Base-by-base conservation (phyloP, 805 yeast species). In the Ogataea allantospora region DNA sequence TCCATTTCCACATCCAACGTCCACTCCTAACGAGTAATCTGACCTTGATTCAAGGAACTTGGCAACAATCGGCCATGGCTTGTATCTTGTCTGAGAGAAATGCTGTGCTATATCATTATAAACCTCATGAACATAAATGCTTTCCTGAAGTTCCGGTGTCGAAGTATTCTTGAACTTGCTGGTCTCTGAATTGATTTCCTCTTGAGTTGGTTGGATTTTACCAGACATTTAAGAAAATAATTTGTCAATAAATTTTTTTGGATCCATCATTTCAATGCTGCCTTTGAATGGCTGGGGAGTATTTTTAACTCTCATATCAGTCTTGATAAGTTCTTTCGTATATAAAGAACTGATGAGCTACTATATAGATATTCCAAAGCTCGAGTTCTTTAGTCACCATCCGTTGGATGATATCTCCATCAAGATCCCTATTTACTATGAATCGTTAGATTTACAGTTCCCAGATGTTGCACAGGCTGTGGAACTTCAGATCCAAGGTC, bases 1-100 rank as follows among this genome's bases (percentile, higher is more conserved):
- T 2, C 99, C 99, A 58, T 93, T 93, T 3, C 99, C 99, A 60
- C 98, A 91, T 0, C 99, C 99, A 14, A 91, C 87, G 63, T 93
- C 99, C 19, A 88, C 69, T 1, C 99, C 99, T 0, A 91, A 45
- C 1, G 81, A 64, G 28, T 87, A 83, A 5, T 65, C 63, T 0
- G 57, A 42, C 50, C 76, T 74, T 1, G 60, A 49, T 8, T 50
- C 55, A 30, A 93, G 62, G 55, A 83, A 93, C 43, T 70, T 60
- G 35, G 85, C 86, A 17, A 93, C 99, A 14, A 88, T 79, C 6
- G 98, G 98, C 99, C 99, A 93, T 18, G 98, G 97, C 66, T 85
- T 91, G 64, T 89, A 93, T 32, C 99, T 63, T 0, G 99, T 93
- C 50, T 83, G 83, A 2, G 98, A 89, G 60, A 93, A 93, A 59